Base-by-base conservation (phyloP, 208 protist species). In the Tritrichomonas musculus region DNA sequence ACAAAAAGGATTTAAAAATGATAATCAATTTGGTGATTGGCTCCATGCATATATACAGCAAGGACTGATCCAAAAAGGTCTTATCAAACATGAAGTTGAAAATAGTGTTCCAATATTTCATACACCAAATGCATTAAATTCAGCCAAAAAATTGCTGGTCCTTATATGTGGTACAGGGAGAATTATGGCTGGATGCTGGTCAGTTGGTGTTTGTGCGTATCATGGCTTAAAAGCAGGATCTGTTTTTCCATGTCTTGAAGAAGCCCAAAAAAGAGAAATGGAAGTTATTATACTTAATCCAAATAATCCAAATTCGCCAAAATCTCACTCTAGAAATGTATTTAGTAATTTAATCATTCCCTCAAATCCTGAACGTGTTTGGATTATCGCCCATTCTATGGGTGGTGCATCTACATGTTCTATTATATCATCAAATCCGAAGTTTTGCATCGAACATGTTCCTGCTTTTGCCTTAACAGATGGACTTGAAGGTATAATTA, bases 241-340 rank as follows among this genome's bases (percentile, higher is more conserved):
- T 17, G 73, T 82, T 50, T 25, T 82, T 50, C 41, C 33, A 47
- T 9, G 25, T 8, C n/a, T 82, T 47, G 14, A 50, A 50, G 73
- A 82, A 82, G 73, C 41, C 0, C 2, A 53, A 25, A 82, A 82
- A 82, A 9, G 73, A n/a, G 41, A 50, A 53, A 82, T 82, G 73
- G 73, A 82, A 82, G 73, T 50, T n/a, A 82, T 82, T 11, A 30
- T 82, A 50, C 50, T 82, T 53, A 82, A 82, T 82, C 73, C 73
- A 53, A 82, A 82, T 53, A 20, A 82, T 82, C 41, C 73, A 25
- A 25, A 41, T 8, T n/a, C n/a, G n/a, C n/a, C n/a, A n/a, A n/a
- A n/a, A n/a, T n/a, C n/a, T n/a, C n/a, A n/a, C n/a, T 41, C 47
- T 41, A 33, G 14, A 33, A n/a, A 14, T 47, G 47, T 88, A 39